Evolutionary conservation across 179 eudicot species (phyloP), one percentile per base, ranked within the genome.

Genomic region (Actinidia chinensis): DNA sequence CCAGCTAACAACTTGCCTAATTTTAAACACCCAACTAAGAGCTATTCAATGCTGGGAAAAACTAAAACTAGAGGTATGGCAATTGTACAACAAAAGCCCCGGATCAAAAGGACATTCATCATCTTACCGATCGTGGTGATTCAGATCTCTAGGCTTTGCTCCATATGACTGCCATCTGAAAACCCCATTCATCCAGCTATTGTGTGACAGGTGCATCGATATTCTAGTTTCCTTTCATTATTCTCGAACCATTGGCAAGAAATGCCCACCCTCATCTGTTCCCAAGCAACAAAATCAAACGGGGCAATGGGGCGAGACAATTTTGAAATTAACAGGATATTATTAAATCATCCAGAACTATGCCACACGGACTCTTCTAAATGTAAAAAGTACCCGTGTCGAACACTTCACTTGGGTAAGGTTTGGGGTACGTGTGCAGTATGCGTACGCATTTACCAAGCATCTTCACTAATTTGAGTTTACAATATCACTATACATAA

Each of bases 241-340:
- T 77, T 82, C 80, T 67, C 85, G 42, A 54, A 81, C 80, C 83
- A 86, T 74, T 33, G 83, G 28, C 81, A 82, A 50, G 71, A 81
- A 84, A 48, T 55, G 85, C 11, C 82, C 83, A 65, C 82, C 81
- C 67, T 81, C 89, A 54, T 83, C 88, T 85, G 81, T 81, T 43
- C 52, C 28, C 52, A 42, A 67, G 10, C 75, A 69, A 11, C 47
- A 43, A 17, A 25, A 58, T 13, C 48, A 52, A 66, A 43, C 6
- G 20, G 40, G 22, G 15, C 14, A 66, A 6, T 33, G 33, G 48
- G 5, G n/a, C 56, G 33, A 44, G 22, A 44, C n/a, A 50, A n/a
- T 47, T 1, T 7, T 61, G 8, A 67, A 67, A 68, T 54, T 5
- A 54, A 22, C 20, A 12, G 40, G 23, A 66, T 18, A 20, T 28